A percentile compares a stretch with the other conserved stretches of the same genome.
phyloP scores from a whole-genome alignment of 1,284 basidiomycete genomes.

The Papiliotrema flavescens region DNA sequence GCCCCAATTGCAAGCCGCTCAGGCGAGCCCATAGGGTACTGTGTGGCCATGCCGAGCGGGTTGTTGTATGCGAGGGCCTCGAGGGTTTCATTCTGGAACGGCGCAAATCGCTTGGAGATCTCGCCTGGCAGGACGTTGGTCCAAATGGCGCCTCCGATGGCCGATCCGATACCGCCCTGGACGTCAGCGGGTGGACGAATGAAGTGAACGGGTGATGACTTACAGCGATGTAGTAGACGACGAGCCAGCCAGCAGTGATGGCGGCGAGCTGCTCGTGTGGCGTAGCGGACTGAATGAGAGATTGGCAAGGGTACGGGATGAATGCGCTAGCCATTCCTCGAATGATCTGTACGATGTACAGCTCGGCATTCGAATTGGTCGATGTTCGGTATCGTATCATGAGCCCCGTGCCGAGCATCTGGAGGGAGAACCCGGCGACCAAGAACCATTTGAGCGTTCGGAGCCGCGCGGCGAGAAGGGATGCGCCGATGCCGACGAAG shows the following conservation, averaged over 20 bases:
- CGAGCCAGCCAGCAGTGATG: conserved; percentile 40
- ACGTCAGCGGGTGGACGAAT: not conserved
- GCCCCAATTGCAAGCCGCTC: conserved; percentile 33
- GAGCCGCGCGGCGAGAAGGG: conserved; percentile 21
- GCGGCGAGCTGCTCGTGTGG: conserved; percentile 43
- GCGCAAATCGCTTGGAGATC: conserved; percentile 26
- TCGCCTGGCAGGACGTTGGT: conserved; percentile 37
- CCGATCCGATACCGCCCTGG: conserved; percentile 40
- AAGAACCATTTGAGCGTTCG: conserved; percentile 41
- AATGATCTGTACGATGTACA: conserved; percentile 38
- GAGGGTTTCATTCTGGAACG: conserved; percentile 21
- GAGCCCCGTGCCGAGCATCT: conserved; percentile 35
- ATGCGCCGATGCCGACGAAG: conserved; percentile 27
- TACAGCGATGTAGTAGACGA: conserved; percentile 42
- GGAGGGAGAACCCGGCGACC: conserved; percentile 34
- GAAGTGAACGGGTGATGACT: too few species aligned
- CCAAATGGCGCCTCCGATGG: conserved; percentile 48
- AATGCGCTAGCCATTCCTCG: conserved; percentile 31
- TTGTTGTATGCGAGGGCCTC: conserved; percentile 31
- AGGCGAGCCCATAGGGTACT: conserved; percentile 25
- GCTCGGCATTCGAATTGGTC: conserved; percentile 30
- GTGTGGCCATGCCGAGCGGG: conserved; percentile 34
- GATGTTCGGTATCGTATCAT: conserved; percentile 41
- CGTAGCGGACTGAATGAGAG: conserved; percentile 38
- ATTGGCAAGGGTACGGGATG: conserved; percentile 43